phyloP scores from a whole-genome alignment of 805 yeast genomes.

The Candida arabinofermentans region DNA sequence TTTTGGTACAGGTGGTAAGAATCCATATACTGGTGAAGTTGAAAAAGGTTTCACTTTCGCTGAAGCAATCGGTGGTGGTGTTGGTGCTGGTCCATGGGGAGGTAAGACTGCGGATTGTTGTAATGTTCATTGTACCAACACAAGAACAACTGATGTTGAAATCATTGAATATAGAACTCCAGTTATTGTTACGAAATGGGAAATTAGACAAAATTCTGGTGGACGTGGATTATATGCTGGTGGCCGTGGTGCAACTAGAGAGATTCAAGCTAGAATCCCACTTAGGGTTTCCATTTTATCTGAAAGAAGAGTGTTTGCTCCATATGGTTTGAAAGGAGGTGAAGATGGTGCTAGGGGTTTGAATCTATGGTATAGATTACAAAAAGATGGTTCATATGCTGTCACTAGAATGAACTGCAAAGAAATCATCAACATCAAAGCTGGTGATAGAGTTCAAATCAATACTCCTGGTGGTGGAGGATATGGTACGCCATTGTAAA shows the following conservation, averaged over 20 bases:
- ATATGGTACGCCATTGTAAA: constrained; percentile 22
- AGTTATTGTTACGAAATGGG: constrained; percentile 41
- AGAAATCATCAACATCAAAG: constrained; percentile 21
- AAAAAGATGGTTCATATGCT: constrained; percentile 15
- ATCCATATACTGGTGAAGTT: constrained; percentile 34
- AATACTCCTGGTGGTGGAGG: constrained; percentile 38
- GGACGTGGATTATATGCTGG: constrained; percentile 45
- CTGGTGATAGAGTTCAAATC: constrained; percentile 30
- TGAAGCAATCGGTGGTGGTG: constrained; percentile 53
- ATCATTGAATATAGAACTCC: constrained; percentile 51
- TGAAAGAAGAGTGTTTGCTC: constrained; percentile 43
- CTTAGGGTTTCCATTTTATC: constrained; percentile 37
- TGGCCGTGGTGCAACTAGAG: constrained; percentile 47
- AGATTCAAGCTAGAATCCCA: constrained; percentile 34
- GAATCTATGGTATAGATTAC: constrained; percentile 24
- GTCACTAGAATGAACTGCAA: constrained; percentile 29
- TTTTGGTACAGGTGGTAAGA: constrained; percentile 46
- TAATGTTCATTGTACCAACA: constrained; percentile 52
- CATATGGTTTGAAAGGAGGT: constrained; percentile 45
- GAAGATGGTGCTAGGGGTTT: constrained; percentile 38
- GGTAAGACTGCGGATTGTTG: constrained; percentile 45
- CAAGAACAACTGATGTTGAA: constrained; percentile 52
- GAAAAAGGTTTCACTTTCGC: constrained; percentile 49
- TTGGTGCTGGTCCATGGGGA: constrained; percentile 44
- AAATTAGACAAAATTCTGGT: constrained; percentile 43